phyloP scores from a whole-genome alignment of 768 basidiomycete genomes.

The Tephrocybe sp. region DNA sequence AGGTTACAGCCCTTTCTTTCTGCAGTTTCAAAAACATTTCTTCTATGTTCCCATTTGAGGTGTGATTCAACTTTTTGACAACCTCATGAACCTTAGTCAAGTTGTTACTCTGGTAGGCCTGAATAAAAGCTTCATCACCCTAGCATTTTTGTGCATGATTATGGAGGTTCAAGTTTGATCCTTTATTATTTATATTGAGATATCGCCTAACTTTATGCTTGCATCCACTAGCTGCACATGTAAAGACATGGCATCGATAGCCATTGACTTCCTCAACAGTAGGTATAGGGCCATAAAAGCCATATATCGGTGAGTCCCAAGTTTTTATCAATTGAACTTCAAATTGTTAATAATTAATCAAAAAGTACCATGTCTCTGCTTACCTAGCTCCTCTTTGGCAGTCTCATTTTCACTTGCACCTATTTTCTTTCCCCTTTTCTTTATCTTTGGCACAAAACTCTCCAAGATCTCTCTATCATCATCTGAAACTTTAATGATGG shows the following conservation, averaged over 20 bases:
- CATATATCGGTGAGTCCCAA: constrained; percentile 8
- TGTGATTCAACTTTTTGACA: neutral
- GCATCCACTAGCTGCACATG: constrained; percentile 7
- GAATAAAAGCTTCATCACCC: constrained; percentile 21
- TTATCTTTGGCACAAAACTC: neutral
- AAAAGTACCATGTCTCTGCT: neutral
- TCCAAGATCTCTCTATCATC: neutral
- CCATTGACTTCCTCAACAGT: neutral
- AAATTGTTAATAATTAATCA: neutral
- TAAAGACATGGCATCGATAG: constrained; percentile 1
- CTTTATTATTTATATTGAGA: constrained; percentile 8
- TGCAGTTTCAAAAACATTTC: constrained; percentile 17
- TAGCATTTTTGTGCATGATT: constrained; percentile 27
- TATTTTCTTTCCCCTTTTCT: neutral
- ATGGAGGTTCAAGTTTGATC: constrained; percentile 20
- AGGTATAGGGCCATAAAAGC: constrained; percentile 2
- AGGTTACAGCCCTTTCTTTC: neutral
- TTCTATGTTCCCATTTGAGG: constrained; percentile 19
- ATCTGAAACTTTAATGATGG: too few species aligned
- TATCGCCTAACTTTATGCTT: constrained; percentile 7
- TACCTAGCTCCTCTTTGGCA: neutral
- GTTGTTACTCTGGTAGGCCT: neutral
- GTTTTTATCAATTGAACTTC: neutral
- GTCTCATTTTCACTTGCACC: neutral
- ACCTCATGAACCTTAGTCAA: constrained; percentile 2